Evolutionary conservation across 164 flowering plant species (phyloP).

Genomic region (Kalanchoe fedtschenkoi): DNA sequence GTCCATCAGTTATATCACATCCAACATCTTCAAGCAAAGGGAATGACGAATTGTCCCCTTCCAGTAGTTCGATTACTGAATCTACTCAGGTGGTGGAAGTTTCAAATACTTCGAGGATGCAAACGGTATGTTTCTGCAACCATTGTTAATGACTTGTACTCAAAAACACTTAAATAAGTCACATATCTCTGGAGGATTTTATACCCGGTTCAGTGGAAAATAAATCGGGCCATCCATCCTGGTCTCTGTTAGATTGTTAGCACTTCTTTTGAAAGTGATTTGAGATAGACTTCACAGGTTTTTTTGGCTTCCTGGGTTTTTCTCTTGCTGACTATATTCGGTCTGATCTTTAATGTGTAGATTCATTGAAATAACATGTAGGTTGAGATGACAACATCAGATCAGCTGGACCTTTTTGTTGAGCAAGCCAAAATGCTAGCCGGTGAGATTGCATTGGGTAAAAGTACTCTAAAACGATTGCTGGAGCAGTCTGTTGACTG

Average conservation of each 20-base stretch:
- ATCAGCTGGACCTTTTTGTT: slow-evolving; percentile 86
- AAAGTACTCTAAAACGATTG: slow-evolving; percentile 88
- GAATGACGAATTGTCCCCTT: slow-evolving; percentile 63
- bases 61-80: slow-evolving; percentile 56
- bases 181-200: not conserved
- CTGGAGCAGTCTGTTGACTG: slow-evolving; percentile 80
- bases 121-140: slow-evolving; percentile 24
- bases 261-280: not conserved
- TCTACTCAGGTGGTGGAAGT: slow-evolving; percentile 69
- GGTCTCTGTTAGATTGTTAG: not conserved
- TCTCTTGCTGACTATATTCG: not conserved
- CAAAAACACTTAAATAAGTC: not conserved
- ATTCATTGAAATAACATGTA: slow-evolving; percentile 13
- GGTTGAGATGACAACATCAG: slow-evolving; percentile 64
- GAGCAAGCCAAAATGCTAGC: slow-evolving; percentile 99
- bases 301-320: not conserved
- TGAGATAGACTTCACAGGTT: not conserved
- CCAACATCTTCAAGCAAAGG: slow-evolving; percentile 69
- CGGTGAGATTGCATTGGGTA: slow-evolving; percentile 94
- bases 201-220: not conserved
- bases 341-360: not conserved
- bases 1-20: slow-evolving; percentile 34
- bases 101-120: slow-evolving; percentile 32
- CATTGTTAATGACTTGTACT: not conserved
- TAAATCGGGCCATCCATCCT: not conserved